These are phyloP conservation scores for Candida tropicalis DNA, from an alignment of 1,139 yeast species.

Conservation along the genomic window DNA sequence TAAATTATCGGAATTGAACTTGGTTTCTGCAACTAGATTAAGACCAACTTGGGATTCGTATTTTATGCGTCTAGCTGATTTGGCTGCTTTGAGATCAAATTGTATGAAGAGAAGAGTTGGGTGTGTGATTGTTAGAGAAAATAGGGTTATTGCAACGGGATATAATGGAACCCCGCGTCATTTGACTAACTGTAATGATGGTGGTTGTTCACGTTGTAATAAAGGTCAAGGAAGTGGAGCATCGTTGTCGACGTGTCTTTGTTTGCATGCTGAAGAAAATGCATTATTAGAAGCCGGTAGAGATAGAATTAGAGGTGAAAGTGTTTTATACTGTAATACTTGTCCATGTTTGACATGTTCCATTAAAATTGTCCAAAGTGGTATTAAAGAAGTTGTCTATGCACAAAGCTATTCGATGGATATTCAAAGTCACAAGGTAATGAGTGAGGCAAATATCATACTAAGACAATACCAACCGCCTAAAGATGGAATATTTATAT, in stretches of 20 bases:
- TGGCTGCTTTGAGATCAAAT: conserved; percentile 90
- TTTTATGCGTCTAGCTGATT: conserved; percentile 88
- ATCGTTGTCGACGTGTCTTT: conserved; percentile 75
- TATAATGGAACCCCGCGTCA: conserved; percentile 97
- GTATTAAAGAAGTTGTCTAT: conserved; percentile 90
- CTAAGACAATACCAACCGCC: conserved; percentile 78
- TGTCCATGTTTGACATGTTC: conserved; percentile 98
- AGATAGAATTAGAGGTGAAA: conserved; percentile 61
- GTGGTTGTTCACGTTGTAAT: conserved; percentile 92
- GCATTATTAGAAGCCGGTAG: conserved; percentile 94
- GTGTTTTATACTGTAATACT: conserved; percentile 89
- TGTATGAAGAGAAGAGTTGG: conserved; percentile 98
- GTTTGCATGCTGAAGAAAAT: conserved; percentile 96
- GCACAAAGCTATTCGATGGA: conserved; percentile 95
- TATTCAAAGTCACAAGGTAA: conserved; percentile 64
- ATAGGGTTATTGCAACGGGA: conserved; percentile 91
- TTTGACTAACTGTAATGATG: conserved; percentile 85
- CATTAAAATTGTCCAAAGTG: conserved; percentile 91
- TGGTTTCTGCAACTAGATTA: conserved; percentile 61
- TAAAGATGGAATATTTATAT: conserved; percentile 45
- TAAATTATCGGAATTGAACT: conserved; percentile 55
- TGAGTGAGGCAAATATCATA: conserved; percentile 71
- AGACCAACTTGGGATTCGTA: conserved; percentile 97
- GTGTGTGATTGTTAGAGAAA: conserved; percentile 86
- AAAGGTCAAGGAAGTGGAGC: conserved; percentile 64